These are phyloP conservation scores for Morella rubra DNA, from an alignment of 306 rosid genomes.

Conservation along the genomic window DNA sequence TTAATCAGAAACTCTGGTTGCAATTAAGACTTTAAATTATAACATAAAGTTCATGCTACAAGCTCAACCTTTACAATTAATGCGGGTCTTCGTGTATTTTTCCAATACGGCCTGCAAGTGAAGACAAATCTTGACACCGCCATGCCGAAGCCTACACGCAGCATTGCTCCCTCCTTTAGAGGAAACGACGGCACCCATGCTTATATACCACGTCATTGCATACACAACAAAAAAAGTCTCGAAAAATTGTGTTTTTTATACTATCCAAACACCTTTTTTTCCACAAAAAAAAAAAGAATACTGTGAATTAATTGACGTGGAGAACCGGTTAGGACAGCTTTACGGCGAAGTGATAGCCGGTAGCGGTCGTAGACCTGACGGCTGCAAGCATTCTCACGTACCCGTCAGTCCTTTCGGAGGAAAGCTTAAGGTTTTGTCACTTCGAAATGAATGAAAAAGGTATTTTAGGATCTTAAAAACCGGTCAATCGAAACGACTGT, in stretches of 20 bases:
- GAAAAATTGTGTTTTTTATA: background rate
- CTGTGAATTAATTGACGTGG: background rate
- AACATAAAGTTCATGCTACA: too few species aligned
- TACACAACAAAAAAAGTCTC: background rate
- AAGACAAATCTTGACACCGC: slow-evolving; percentile 2
- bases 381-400: slow-evolving; percentile 29
- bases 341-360: background rate
- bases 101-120: background rate
- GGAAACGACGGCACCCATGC: too few species aligned
- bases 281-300: background rate
- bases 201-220: too few species aligned
- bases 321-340: background rate
- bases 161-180: background rate
- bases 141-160: background rate
- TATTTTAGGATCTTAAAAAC: slow-evolving; percentile 19
- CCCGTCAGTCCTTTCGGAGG: slow-evolving; percentile 41
- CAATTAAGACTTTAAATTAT: background rate
- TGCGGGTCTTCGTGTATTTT: too few species aligned
- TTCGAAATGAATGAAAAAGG: slow-evolving; percentile 44
- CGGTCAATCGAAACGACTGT: slow-evolving; percentile 58
- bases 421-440: slow-evolving; percentile 81
- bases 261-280: background rate
- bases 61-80: too few species aligned
- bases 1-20: too few species aligned
- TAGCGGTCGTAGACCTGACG: slow-evolving; percentile 33